Percentiles rank a stretch among this genome's conserved stretches.
Conservation (phyloP, 257 asterid species). For the Leptodermis oblonga region DNA sequence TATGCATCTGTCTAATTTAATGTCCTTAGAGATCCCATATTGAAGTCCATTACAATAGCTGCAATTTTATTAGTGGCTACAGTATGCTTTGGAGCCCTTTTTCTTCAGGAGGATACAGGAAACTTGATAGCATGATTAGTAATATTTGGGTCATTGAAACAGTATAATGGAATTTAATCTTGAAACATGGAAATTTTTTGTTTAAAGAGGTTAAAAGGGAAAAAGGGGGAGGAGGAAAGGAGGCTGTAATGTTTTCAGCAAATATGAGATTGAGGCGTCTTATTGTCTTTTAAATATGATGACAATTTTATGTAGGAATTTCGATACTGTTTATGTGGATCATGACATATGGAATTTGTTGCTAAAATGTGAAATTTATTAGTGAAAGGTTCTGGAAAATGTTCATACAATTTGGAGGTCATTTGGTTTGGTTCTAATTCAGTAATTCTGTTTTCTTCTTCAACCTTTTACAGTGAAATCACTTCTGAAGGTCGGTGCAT, state of each 20-base stretch:
- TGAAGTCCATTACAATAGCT: neutral
- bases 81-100: neutral
- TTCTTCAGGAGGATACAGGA: neutral
- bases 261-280: neutral
- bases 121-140: neutral
- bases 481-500: conserved; percentile 91
- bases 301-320: too few species aligned
- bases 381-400: neutral
- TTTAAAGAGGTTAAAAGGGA: neutral
- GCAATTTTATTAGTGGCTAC: neutral
- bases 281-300: neutral
- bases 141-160: neutral
- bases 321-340: too few species aligned
- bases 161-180: neutral
- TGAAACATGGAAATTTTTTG: neutral
- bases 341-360: neutral
- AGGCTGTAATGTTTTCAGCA: neutral
- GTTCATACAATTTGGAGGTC: neutral
- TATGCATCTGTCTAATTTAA: neutral
- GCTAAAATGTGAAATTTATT: neutral
- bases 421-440: neutral
- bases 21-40: neutral
- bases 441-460: neutral
- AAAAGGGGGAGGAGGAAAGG: neutral
- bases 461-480: conserved; percentile 56